phyloP scores from a whole-genome alignment of 148 eudicot genomes.

The Selenicereus undatus region DNA sequence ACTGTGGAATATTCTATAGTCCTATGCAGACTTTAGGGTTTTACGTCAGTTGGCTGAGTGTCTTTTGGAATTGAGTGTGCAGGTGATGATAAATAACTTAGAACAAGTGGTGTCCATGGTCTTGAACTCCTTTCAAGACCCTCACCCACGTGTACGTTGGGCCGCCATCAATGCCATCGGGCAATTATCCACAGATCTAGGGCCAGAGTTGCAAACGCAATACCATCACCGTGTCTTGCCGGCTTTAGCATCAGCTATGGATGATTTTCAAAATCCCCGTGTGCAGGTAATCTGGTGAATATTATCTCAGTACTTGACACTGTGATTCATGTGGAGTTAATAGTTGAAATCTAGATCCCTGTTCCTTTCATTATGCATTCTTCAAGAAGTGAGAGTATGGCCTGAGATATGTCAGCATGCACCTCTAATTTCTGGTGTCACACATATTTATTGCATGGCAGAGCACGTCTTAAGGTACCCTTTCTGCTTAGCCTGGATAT shows the following conservation, averaged over 20 bases:
- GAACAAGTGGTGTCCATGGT: constrained; percentile 86
- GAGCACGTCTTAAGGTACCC: not conserved
- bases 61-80: constrained; percentile 13
- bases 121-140: constrained; percentile 81
- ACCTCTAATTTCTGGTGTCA: not conserved
- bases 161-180: constrained; percentile 96
- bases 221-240: constrained; percentile 34
- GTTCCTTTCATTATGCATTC: too few species aligned
- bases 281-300: constrained; percentile 53
- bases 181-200: constrained; percentile 83
- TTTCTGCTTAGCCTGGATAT: not conserved
- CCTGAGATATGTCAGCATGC: too few species aligned
- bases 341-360: too few species aligned
- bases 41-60: not conserved
- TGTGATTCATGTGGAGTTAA: too few species aligned
- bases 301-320: not conserved
- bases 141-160: constrained; percentile 92
- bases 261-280: constrained; percentile 89
- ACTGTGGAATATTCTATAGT: not conserved
- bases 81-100: constrained; percentile 87
- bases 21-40: not conserved
- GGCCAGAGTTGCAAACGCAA: constrained; percentile 87
- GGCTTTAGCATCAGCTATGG: constrained; percentile 71
- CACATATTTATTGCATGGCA: not conserved
- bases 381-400: too few species aligned